Evolutionary conservation across 208 protist species (phyloP).

Genomic region (Phytomonas serpens): DNA sequence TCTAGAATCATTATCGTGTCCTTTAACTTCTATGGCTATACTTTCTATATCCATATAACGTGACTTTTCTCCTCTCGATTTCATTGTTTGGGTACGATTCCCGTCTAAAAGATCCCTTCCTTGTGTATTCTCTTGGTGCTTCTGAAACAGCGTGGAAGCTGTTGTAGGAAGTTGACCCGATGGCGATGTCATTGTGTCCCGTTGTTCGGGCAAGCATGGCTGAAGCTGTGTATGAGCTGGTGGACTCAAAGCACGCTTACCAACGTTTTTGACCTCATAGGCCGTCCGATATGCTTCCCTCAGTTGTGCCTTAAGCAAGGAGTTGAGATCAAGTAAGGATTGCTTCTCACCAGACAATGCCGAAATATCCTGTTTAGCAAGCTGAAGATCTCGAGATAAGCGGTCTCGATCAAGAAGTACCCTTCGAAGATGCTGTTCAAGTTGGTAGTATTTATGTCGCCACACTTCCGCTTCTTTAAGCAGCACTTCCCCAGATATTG

Average conservation of each 20-base stretch:
- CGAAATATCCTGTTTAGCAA: slow-evolving; percentile 33
- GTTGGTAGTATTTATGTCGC: slow-evolving; percentile 58
- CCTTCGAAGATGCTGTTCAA: slow-evolving; percentile 62
- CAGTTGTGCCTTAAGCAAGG: slow-evolving; percentile 79
- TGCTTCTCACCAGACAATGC: slow-evolving; percentile 59
- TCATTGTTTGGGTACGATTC: background rate
- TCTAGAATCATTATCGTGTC: background rate
- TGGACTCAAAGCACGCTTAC: background rate
- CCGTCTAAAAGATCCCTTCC: background rate
- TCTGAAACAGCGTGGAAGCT: background rate
- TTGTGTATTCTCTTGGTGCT: background rate
- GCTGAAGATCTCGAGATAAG: slow-evolving; percentile 34
- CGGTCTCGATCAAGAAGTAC: slow-evolving; percentile 64
- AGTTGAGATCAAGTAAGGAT: slow-evolving; percentile 76
- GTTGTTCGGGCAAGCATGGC: background rate
- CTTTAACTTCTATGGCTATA: background rate
- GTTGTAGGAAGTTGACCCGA: background rate
- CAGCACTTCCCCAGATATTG: slow-evolving; percentile 6
- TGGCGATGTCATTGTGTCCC: background rate
- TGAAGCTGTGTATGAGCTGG: background rate
- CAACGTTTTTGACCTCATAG: background rate
- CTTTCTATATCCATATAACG: background rate
- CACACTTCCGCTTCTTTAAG: slow-evolving; percentile 69
- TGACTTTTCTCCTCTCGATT: background rate
- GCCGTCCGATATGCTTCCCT: slow-evolving; percentile 59